phyloP scores from a whole-genome alignment of 2,329 filamentous ascomycete genomes.

The Aureobasidium namibiae region DNA sequence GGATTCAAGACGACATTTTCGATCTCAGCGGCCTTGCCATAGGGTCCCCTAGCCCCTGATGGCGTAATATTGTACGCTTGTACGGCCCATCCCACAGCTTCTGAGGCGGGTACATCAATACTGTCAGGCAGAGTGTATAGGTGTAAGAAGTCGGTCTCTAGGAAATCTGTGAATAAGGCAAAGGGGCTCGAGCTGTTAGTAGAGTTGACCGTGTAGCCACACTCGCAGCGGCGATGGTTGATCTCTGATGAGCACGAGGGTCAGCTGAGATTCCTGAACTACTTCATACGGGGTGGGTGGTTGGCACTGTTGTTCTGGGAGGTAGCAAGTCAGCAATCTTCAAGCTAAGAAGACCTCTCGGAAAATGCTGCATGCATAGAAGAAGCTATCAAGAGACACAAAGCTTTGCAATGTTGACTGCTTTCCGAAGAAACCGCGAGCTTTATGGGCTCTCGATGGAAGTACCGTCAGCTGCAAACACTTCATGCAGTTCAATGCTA shows the following conservation, averaged over 20 bases:
- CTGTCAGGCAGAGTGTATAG: constrained; percentile 35
- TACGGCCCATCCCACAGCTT: constrained; percentile 51
- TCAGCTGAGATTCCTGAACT: neutral
- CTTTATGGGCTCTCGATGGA: too few relatives aligned
- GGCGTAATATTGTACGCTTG: constrained; percentile 60
- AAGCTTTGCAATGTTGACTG: too few relatives aligned
- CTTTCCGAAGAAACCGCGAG: too few relatives aligned
- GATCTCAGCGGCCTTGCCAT: constrained; percentile 54
- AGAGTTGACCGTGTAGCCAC: constrained; percentile 56
- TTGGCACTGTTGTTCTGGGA: too few relatives aligned
- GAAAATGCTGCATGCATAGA: too few relatives aligned
- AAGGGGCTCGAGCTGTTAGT: constrained; percentile 28
- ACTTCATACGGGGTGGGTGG: neutral
- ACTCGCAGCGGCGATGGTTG: constrained; percentile 47
- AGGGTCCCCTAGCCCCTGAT: constrained; percentile 51
- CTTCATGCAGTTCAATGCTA: too few relatives aligned
- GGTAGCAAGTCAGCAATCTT: too few relatives aligned
- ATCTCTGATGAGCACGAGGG: neutral
- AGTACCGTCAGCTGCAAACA: too few relatives aligned
- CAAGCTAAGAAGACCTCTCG: too few relatives aligned
- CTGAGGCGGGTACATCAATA: constrained; percentile 5
- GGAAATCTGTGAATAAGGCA: constrained; percentile 56
- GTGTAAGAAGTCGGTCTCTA: constrained; percentile 65
- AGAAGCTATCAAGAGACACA: too few relatives aligned
- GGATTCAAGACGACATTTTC: constrained; percentile 51